Evolutionary conservation across 1,139 yeast genomes (phyloP).

Genomic region (Kazachstania sp.): DNA sequence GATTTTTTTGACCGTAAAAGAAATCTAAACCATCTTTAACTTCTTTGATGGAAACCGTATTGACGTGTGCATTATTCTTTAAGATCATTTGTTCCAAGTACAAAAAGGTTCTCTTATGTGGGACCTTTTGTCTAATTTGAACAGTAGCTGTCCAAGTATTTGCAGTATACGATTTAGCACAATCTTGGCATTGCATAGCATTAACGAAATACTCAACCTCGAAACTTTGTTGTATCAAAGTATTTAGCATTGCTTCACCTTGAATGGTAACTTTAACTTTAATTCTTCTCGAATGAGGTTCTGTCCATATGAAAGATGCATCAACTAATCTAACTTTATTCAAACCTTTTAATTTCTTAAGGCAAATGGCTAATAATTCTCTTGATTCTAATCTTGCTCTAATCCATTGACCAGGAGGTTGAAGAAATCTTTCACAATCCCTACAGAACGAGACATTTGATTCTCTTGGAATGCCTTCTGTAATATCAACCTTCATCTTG

Average conservation of each 20-base stretch:
- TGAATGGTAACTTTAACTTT: constrained; percentile 86
- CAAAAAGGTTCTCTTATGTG: constrained; percentile 94
- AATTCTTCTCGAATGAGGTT: constrained; percentile 94
- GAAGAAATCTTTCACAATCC: constrained; percentile 91
- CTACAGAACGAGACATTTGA: constrained; percentile 88
- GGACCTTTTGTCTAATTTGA: constrained; percentile 94
- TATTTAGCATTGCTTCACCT: constrained; percentile 89
- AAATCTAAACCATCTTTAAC: constrained; percentile 92
- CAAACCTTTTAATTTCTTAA: constrained; percentile 80
- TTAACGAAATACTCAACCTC: constrained; percentile 90
- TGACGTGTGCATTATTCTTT: constrained; percentile 87
- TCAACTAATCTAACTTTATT: constrained; percentile 82
- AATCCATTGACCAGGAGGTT: constrained; percentile 93
- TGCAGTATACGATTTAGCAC: constrained; percentile 92
- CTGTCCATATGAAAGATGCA: constrained; percentile 97
- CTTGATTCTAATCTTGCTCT: constrained; percentile 84
- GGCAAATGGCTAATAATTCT: constrained; percentile 81
- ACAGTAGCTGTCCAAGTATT: constrained; percentile 97
- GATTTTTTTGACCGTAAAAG: constrained; percentile 78
- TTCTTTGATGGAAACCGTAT: constrained; percentile 88
- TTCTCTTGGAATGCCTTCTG: constrained; percentile 93
- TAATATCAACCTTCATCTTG: constrained; percentile 83
- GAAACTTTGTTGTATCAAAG: constrained; percentile 87
- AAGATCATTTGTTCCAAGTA: constrained; percentile 90
- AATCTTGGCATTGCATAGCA: constrained; percentile 97